Evolutionary conservation across 306 rosid species (phyloP).

Genomic region (Quillaja saponaria): DNA sequence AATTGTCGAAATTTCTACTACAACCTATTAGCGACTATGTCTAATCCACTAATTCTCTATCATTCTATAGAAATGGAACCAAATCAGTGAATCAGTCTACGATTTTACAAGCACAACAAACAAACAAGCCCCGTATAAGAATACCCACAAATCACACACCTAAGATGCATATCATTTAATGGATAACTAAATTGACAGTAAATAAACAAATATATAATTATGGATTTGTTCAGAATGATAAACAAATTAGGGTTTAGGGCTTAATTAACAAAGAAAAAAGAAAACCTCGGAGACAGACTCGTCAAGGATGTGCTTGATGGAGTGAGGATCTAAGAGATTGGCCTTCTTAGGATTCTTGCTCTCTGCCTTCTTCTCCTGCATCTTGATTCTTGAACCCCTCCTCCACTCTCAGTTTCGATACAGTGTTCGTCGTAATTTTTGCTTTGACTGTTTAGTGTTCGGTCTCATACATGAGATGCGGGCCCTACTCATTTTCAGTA

Average conservation of each 20-base stretch:
- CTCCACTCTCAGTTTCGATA: background rate
- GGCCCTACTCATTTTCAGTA: background rate
- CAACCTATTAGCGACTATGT: too few relatives aligned
- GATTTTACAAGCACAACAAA: too few relatives aligned
- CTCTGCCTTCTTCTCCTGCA: constrained; percentile 35
- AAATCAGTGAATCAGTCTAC: too few relatives aligned
- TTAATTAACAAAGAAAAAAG: background rate
- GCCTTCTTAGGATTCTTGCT: constrained; percentile 72
- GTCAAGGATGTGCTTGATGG: constrained; percentile 84
- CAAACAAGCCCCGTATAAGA: constrained; percentile 4
- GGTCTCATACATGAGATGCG: background rate
- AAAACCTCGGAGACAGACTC: constrained; percentile 84
- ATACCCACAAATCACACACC: background rate
- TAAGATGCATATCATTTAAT: too few relatives aligned
- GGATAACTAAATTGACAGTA: too few relatives aligned
- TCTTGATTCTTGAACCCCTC: background rate
- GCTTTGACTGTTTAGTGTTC: too few relatives aligned
- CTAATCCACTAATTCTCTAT: too few relatives aligned
- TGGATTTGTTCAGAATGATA: background rate
- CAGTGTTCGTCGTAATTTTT: too few relatives aligned
- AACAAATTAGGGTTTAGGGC: constrained; percentile 28
- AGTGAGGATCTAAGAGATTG: constrained; percentile 79
- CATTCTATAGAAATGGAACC: too few relatives aligned
- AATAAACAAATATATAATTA: background rate
- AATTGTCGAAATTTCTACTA: too few relatives aligned